Evolutionary conservation across 441 rosid species (phyloP), one percentile per base, ranked within the genome.

Genomic region (Geranium incanum): DNA sequence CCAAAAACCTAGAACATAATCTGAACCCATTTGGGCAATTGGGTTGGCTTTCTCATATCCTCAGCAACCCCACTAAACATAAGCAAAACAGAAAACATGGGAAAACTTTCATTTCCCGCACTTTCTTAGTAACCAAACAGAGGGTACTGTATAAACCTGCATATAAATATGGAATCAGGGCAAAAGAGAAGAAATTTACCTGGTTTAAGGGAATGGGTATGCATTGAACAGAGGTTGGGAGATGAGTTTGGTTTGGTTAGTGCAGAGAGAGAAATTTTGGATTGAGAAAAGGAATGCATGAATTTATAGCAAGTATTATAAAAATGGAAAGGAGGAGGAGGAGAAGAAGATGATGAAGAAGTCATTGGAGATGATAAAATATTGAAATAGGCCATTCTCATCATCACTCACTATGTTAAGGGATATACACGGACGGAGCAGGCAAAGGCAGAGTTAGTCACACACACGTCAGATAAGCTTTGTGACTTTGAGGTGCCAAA

Each of bases 141-240:
- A 48, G 48, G 65, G 16, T 62, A 5, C 59, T 4, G 5, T 55
- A 55, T 6, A n/a, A 28, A 39, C 0, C 43, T 39, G 43, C 43
- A 39, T 7, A 39, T 39, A 28, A 28, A 28, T 28, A 28, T 28
- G 33, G 33, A 28, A 55, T 16, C 16, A 6, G 64, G 60, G 0
- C 5, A 50, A 50, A 48, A 48, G 16, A 48, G 0, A 38, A 36
- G 21, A 78, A 48, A 66, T 19, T 78, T 64, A 88, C 93, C 93
- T 70, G 91, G 74, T 79, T 69, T 71, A 0, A 87, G 62, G 1
- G 16, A 55, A n/a, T 55, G 21, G 62, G 62, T 15, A 4, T 55
- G 79, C 73, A 84, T 75, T 3, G 70, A 66, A 74, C 73, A 68
- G 67, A 48, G 67, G 76, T 70, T 83, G 45, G 69, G 72, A 72